A percentile compares a stretch with the other conserved stretches of the same genome.
phyloP scores from a whole-genome alignment of 306 rosid species.

The Quillaja saponaria region DNA sequence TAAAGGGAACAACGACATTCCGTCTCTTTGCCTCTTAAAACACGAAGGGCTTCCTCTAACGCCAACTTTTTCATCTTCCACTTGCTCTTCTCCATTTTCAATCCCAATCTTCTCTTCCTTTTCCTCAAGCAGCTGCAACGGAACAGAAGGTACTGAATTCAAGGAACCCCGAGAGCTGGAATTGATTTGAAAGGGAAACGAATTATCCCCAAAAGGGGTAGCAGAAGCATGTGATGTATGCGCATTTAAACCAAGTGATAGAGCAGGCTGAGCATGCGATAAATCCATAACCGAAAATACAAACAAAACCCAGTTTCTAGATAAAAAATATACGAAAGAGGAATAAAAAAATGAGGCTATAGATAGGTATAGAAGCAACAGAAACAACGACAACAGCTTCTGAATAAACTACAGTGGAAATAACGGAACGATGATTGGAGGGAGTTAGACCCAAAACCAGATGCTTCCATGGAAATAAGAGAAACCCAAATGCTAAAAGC shows the following conservation, averaged over 20 bases:
- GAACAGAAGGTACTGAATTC: conserved; percentile 25
- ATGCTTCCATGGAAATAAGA: conserved; percentile 43
- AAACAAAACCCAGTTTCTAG: neutral
- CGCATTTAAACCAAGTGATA: conserved; percentile 55
- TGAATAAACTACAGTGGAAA: conserved; percentile 42
- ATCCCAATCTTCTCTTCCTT: conserved; percentile 37
- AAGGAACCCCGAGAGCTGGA: conserved; percentile 34
- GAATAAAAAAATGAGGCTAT: neutral
- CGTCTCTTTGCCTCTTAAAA: conserved; percentile 55
- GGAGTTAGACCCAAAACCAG: conserved; percentile 31
- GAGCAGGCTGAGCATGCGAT: conserved; percentile 49
- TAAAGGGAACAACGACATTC: conserved; percentile 17
- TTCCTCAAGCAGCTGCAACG: conserved; percentile 38
- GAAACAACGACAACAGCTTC: conserved; percentile 71
- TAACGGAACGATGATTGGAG: conserved; percentile 37
- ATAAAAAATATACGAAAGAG: neutral
- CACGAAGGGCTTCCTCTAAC: conserved; percentile 55
- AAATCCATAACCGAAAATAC: conserved; percentile 38
- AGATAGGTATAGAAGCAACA: conserved; percentile 55
- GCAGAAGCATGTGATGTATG: conserved; percentile 36
- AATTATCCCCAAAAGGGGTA: conserved; percentile 27
- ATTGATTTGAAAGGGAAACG: conserved; percentile 34
- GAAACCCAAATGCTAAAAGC: neutral
- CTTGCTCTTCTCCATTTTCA: conserved; percentile 39
- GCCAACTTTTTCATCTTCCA: conserved; percentile 54